Conservation (phyloP, 1,284 basidiomycete species). For the Ustilago trichophora region DNA sequence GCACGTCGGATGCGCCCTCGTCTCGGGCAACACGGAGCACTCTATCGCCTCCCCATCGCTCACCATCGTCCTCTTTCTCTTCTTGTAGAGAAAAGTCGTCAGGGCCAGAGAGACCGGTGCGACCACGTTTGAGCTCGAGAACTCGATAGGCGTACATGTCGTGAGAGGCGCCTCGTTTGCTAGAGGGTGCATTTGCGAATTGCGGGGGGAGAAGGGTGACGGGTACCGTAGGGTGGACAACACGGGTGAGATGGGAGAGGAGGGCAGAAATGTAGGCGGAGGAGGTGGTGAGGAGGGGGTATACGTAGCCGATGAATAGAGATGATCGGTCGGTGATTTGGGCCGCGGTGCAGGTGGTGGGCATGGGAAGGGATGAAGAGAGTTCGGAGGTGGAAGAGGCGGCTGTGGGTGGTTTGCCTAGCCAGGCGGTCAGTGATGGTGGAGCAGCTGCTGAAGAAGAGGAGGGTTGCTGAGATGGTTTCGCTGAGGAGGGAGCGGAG, state of each 20-base stretch:
- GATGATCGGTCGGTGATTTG: conserved; percentile 61
- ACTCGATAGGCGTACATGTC: conserved; percentile 64
- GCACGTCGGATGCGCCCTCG: conserved; percentile 58
- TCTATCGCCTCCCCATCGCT: conserved; percentile 57
- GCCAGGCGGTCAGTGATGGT: conserved; percentile 47
- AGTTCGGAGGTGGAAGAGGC: conserved; percentile 38
- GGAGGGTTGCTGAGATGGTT: not conserved
- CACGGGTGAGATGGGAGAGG: conserved; percentile 55
- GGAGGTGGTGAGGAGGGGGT: conserved; percentile 46
- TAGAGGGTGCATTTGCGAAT: conserved; percentile 48
- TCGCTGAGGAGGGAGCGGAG: not conserved
- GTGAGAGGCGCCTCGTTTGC: conserved; percentile 53
- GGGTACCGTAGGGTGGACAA: conserved; percentile 60
- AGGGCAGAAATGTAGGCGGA: conserved; percentile 37
- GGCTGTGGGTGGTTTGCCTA: conserved; percentile 43
- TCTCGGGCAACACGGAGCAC: conserved; percentile 52
- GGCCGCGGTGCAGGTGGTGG: conserved; percentile 46
- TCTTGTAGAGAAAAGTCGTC: conserved; percentile 61
- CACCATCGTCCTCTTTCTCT: conserved; percentile 63
- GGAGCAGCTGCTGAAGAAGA: not conserved
- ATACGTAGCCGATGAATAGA: conserved; percentile 64
- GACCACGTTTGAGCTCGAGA: conserved; percentile 56
- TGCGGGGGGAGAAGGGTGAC: conserved; percentile 48
- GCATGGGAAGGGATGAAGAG: conserved; percentile 43
- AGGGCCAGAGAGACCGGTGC: conserved; percentile 54